Base-by-base conservation (phyloP, 371 early-diverging fungal genomes). In the Actinomortierella ambigua region DNA sequence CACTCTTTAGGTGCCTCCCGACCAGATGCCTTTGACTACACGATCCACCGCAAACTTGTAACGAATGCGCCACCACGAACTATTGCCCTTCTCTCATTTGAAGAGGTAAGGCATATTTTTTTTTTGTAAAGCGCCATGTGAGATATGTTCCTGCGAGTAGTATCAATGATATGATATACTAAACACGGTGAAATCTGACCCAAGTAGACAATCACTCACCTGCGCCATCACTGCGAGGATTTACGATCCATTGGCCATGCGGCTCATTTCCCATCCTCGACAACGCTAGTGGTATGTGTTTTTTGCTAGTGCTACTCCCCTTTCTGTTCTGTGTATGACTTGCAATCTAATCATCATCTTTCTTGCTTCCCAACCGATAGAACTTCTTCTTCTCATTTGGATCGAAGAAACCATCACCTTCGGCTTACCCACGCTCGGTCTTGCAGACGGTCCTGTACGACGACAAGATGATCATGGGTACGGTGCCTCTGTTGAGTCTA, bases 11-110 rank as follows among this genome's bases (percentile, higher is more conserved):
- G 68, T 28, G n/a, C 40, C 13, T 22, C 55, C 13, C 56, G 55
- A 26, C 61, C 56, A 0, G 64, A 55, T 58, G 88, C 85, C 0
- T 90, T 92, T 73, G 90, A 92, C 65, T 81, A 88, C 17, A 78
- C 79, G 8, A 83, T 90, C 41, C 90, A 87, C 59, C 78, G 88
- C 15, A 90, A 89, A 63, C 67, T 89, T 6, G 85, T 85, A 14
- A 78, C 88, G 13, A 88, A 89, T 59, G 83, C 89, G 27, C 90
- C 90, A 0, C 90, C 90, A 50, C 82, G 90, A n/a, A 86, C 89
- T 15, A 85, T 88, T 15, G 79, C 80, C 2, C 73, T 88, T 2
- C 65, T 77, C 24, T 68, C 86, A 1, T 55, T 77, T 26, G 59
- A 70, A 39, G 77, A 83, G 61, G 85, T 82, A 75, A 61, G 58